These are phyloP conservation scores for Parsonsia alboflavescens DNA, from an alignment of 257 asterid genomes.

Conservation along the genomic window DNA sequence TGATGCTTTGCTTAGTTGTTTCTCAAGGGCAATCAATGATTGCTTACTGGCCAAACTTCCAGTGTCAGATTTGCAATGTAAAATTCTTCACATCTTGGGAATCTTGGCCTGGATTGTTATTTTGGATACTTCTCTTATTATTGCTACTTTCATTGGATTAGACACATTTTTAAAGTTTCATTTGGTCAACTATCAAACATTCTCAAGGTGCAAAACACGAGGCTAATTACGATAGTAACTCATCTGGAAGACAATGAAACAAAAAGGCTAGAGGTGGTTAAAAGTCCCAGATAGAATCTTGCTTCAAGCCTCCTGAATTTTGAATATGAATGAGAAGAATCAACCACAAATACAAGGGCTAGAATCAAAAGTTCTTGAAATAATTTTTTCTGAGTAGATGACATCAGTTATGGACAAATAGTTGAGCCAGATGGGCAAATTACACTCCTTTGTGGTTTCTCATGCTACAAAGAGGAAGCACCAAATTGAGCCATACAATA, in stretches of 20 bases:
- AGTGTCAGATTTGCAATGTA: not conserved
- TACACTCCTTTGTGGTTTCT: constrained; percentile 17
- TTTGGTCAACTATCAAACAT: too few relatives aligned
- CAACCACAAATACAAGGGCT: not conserved
- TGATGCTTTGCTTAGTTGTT: too few relatives aligned
- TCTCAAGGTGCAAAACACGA: too few relatives aligned
- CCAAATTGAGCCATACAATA: constrained; percentile 16
- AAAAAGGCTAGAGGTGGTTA: too few relatives aligned
- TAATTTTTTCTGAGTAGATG: not conserved
- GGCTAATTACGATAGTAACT: too few relatives aligned
- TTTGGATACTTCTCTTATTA: not conserved
- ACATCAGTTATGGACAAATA: constrained; percentile 8
- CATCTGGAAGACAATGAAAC: too few relatives aligned
- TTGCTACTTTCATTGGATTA: not conserved
- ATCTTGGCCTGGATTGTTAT: not conserved
- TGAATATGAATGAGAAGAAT: too few relatives aligned
- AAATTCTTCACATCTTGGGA: not conserved
- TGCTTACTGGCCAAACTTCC: not conserved
- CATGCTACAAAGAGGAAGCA: constrained; percentile 13
- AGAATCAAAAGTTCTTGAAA: not conserved
- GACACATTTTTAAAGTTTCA: not conserved
- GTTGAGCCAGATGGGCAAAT: constrained; percentile 9
- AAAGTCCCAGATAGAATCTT: not conserved
- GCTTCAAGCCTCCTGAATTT: not conserved
- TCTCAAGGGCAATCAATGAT: not conserved